Base-by-base conservation (phyloP, 2,329 filamentous ascomycete genomes). In the Claviceps maximensis region DNA sequence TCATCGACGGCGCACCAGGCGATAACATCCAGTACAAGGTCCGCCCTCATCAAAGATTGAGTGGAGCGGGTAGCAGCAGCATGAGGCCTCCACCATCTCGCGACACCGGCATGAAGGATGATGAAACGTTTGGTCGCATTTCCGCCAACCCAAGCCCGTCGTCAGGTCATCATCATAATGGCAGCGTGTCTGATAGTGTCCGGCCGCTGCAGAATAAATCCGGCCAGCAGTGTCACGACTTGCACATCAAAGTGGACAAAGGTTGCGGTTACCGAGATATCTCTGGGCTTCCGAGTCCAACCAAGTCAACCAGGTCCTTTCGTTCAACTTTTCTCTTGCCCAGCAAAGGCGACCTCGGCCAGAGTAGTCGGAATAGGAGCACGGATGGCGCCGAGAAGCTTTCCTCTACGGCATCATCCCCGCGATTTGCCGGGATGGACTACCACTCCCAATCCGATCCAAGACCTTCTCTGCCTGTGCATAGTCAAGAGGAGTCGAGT, bases 101-200 rank as follows among this genome's bases (percentile, higher is more conserved):
- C 63, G 88, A 86, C 45, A 93, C 89, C 25, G 86, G 90, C 65
- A 80, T 84, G 63, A 91, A 87, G 21, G 87, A 90, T 58, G 82
- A 80, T 53, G 83, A 87, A 56, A 77, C 80, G 7, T 77, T 80
- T 47, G 86, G 89, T 61, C 78, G 82, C 60, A 74, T 82, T 56
- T 89, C 85, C 0, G 82, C 82, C 42, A 89, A 87, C 62, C 83
- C 84, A 3, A 90, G 85, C 59, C 86, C 86, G 31, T 86, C 80
- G 2, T 72, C 76, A 31, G 79, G 79, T 5, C 74, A 81, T 56
- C 69, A 76, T 58, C 65, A 75, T 4, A 65, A 74, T 2, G 74
- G 79, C 54, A 91, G 87, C 64, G 69, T 87, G 53, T 79, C 82
- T 40, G 87, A 91, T 60, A 95, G 88, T 65, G 81, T 87, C 49